These are phyloP conservation scores for Mortierella sp. DNA, from an alignment of 371 early-diverging fungal species.

Conservation along the genomic window DNA sequence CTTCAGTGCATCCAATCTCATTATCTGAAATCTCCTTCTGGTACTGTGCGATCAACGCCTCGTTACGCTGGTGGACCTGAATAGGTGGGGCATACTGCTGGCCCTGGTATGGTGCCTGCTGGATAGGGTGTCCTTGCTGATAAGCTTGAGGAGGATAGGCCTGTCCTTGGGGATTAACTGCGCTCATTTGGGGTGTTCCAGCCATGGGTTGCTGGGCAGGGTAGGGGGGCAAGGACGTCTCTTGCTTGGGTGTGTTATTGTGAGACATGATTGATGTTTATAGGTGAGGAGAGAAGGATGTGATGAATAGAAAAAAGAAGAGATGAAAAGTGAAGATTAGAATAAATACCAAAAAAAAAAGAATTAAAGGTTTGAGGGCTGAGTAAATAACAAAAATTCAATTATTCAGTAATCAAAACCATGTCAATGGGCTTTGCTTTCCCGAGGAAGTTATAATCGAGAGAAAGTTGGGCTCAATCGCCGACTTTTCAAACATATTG, in stretches of 20 bases:
- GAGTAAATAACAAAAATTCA: too few species aligned
- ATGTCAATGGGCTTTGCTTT: too few species aligned
- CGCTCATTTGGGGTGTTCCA: not conserved
- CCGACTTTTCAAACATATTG: too few species aligned
- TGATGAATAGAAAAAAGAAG: not conserved
- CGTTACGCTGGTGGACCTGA: conserved; percentile 13
- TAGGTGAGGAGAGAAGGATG: too few species aligned
- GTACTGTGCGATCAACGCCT: conserved; percentile 22
- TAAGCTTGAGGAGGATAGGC: not conserved
- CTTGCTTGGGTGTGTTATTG: not conserved
- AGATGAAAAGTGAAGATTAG: not conserved
- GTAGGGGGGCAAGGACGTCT: not conserved
- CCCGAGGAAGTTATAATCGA: too few species aligned
- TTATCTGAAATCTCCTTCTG: conserved; percentile 23
- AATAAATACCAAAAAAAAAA: too few species aligned
- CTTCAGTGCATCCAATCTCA: conserved; percentile 21
- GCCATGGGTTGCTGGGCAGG: not conserved
- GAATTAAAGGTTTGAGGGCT: too few species aligned
- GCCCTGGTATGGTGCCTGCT: not conserved
- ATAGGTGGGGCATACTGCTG: conserved; percentile 11
- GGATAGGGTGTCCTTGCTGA: conserved; percentile 3
- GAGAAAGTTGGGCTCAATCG: too few species aligned
- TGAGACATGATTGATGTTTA: not conserved
- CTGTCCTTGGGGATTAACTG: not conserved
- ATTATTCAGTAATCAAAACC: too few species aligned